Evolutionary conservation across 2,329 filamentous ascomycete species (phyloP), one percentile per base, ranked within the genome.

Genomic region (Trichophyton simii): DNA sequence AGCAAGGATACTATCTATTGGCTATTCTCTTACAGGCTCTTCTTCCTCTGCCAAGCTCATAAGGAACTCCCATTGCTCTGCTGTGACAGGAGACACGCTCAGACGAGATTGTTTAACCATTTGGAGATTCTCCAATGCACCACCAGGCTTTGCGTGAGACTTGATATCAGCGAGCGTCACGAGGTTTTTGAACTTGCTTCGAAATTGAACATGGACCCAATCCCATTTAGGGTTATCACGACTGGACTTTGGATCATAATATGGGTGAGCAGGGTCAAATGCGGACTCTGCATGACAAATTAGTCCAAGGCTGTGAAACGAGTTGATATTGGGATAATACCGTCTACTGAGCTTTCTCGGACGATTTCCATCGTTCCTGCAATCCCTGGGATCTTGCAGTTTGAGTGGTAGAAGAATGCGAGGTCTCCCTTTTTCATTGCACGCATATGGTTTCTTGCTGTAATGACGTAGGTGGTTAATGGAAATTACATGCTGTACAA

Each of bases 371-470:
- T 91, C 18, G 87, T 83, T 1, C 91, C 91, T 1, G 87, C 90
- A 57, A 97, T 90, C 1, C 89, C 92, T 0, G 91, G 91, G 25
- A 87, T 83, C 72, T 95, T 95, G 75, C 89, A 94, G 69, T 94
- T 95, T 55, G 89, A 95, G 75, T 96, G 92, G 72, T 97, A 97
- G 77, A 99, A 97, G 77, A 99, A 97, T 28, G 91, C 91, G 36
- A 91, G 80, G 70, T 99, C 94, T 58, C 91, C 91, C 61, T 86
- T 85, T 68, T 89, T 91, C 94, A 99, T 99, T 7, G 85, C 83
- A 34, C 89, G 84, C 76, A 99, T 86, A 71, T 96, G 90, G 70
- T 96, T 97, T 28, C 89, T 84, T 5, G 92, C 92, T 75, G 72
- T 52, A 60, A 42, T n/a, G 15, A 20, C 8, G 48, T 11, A 9